Base-by-base conservation (phyloP, 2,329 filamentous ascomycete species). In the Paecilomyces niveus region DNA sequence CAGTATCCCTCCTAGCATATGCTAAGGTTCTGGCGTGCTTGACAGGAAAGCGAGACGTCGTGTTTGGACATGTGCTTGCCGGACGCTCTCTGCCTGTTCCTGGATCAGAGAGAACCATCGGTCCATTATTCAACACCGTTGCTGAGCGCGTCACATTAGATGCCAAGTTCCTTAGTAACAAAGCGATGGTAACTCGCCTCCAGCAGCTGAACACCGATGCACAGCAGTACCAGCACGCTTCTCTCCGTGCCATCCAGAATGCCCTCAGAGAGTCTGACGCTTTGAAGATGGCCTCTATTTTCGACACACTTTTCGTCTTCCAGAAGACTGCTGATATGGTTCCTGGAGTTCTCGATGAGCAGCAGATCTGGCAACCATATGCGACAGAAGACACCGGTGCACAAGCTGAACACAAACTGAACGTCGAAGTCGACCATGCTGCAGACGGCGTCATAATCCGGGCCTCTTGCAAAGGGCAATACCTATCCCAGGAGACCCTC, bases 101-200 rank as follows among this genome's bases (percentile, higher is more conserved):
- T 32, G 71, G 70, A 13, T 78, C 77, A 5, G 80, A 83, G 54
- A 64, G 65, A 3, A 73, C 81, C 6, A 72, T 82, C 52, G 81
- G 81, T 0, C 81, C 81, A 0, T 68, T 84, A 59, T 84, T 84
- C 75, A 84, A 84, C 63, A 83, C 81, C 0, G 73, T 84, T 15
- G 80, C 81, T 0, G 76, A 76, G 57, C 68, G 73, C 13, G 62
- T 80, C 35, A 64, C 59, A 2, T 62, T 78, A 22, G 65, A 72
- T 26, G 58, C 65, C 1, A 66, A 66, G 3, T 56, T 75, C 68
- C 2, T 82, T 73, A 81, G 61, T 63, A 59, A 72, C 69, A 61
- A 59, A 15, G 61, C 61, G 1, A 62, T 77, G n/a, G 72, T 78
- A n/a, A 68, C 70, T 24, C 69, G 69, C 29, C 72, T 77, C 31